Evolutionary conservation across 345 rosid species (phyloP).

Genomic region (Syzygium aromaticum): DNA sequence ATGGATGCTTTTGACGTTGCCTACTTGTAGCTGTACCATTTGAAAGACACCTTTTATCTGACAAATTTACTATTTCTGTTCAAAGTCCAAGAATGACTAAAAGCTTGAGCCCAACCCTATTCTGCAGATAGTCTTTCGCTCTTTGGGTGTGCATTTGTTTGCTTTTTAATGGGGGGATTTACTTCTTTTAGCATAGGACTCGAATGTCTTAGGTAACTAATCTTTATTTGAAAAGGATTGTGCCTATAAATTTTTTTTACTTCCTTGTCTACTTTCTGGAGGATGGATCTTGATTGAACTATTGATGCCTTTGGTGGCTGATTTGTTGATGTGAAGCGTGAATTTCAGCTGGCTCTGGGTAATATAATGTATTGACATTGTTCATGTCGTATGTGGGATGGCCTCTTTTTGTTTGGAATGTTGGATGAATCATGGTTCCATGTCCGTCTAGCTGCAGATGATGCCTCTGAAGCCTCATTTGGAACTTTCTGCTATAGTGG

Average conservation of each 20-base stretch:
- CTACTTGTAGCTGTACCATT: background rate
- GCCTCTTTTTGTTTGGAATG: background rate
- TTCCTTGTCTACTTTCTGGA: background rate
- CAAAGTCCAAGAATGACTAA: background rate
- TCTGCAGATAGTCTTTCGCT: background rate
- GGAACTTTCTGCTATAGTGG: background rate
- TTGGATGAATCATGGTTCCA: background rate
- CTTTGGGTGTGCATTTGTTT: background rate
- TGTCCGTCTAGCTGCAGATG: background rate
- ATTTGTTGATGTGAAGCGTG: background rate
- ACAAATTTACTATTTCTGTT: background rate
- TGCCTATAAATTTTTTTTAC: background rate
- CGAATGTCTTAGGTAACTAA: background rate
- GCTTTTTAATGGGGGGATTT: background rate
- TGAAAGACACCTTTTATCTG: background rate
- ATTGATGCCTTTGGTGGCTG: background rate
- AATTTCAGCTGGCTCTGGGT: background rate
- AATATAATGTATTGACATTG: background rate
- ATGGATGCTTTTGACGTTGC: background rate
- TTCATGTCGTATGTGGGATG: background rate
- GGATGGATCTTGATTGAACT: background rate
- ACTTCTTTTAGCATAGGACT: background rate
- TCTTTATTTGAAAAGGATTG: background rate
- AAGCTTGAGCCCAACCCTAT: background rate
- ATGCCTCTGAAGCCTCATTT: background rate